Evolutionary conservation across 2,329 filamentous ascomycete genomes (phyloP).

Genomic region (Neocatenulostroma microsporum): DNA sequence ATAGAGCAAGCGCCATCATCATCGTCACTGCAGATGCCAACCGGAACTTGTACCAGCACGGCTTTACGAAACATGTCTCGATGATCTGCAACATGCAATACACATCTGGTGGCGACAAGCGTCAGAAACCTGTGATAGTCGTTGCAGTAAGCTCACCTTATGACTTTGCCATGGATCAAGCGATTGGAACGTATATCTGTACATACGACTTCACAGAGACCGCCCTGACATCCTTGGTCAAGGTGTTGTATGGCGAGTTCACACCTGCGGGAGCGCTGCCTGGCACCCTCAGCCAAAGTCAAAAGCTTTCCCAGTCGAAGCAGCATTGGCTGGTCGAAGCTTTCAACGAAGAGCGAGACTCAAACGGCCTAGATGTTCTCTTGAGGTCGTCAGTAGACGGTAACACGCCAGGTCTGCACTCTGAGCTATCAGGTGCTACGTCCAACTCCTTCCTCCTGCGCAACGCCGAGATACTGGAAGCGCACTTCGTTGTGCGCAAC

Average conservation of each 20-base stretch:
- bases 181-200: conserved; percentile 86
- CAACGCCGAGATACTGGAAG: conserved; percentile 63
- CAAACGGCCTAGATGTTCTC: conserved; percentile 64
- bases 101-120: conserved; percentile 61
- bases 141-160: conserved; percentile 93
- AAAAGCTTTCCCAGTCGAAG: conserved; percentile 78
- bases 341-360: conserved; percentile 74
- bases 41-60: conserved; percentile 84
- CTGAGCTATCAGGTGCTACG: conserved; percentile 59
- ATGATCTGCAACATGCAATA: conserved; percentile 85
- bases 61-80: conserved; percentile 91
- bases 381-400: conserved; percentile 61
- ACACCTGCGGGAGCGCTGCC: conserved; percentile 50
- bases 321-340: conserved; percentile 92
- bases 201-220: conserved; percentile 96
- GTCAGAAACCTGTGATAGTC: conserved; percentile 78
- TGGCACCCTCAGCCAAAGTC: conserved; percentile 75
- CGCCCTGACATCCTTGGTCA: conserved; percentile 74
- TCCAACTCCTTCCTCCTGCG: conserved; percentile 70
- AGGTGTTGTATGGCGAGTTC: conserved; percentile 72
- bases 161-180: conserved; percentile 88
- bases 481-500: conserved; percentile 88
- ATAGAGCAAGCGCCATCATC: conserved; percentile 78
- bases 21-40: conserved; percentile 92
- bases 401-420: conserved; percentile 58